Evolutionary conservation across 2,329 filamentous ascomycete species (phyloP).

Genomic region (Ophiostoma fasciatum): DNA sequence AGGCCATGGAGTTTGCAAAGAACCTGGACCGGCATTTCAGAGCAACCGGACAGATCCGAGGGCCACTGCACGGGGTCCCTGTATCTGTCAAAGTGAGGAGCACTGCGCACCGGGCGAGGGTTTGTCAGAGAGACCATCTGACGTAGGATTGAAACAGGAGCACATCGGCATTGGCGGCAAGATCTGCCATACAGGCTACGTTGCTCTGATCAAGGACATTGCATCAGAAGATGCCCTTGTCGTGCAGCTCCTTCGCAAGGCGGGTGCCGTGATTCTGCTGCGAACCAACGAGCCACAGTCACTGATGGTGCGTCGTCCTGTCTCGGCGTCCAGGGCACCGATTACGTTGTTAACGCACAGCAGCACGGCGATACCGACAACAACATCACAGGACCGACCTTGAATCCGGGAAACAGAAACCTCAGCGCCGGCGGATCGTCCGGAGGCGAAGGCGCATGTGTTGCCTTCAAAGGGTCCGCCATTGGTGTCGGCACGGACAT

Average conservation of each 20-base stretch:
- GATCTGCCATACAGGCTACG: not conserved
- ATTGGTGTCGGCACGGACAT: not conserved
- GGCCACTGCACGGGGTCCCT: slow-evolving; percentile 28
- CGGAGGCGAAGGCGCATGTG: slow-evolving; percentile 19
- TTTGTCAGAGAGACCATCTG: no score
- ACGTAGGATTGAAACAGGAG: slow-evolving; percentile 10
- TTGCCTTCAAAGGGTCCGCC: not conserved
- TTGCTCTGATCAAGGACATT: not conserved
- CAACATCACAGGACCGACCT: slow-evolving; percentile 20
- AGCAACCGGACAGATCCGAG: slow-evolving; percentile 16
- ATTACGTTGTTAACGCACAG: not conserved
- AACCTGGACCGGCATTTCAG: slow-evolving; percentile 19
- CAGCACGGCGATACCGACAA: slow-evolving; percentile 17
- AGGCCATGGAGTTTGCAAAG: slow-evolving; percentile 17
- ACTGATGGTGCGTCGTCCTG: slow-evolving; percentile 12
- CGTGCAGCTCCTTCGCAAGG: slow-evolving; percentile 14
- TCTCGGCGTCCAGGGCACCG: slow-evolving; percentile 8
- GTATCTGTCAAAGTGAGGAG: slow-evolving; percentile 1
- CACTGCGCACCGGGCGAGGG: no score
- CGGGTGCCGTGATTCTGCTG: slow-evolving; percentile 16
- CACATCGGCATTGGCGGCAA: slow-evolving; percentile 23
- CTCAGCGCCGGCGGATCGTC: slow-evolving; percentile 20
- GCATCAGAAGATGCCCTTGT: not conserved
- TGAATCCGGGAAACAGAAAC: slow-evolving; percentile 20
- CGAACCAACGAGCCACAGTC: slow-evolving; percentile 15